Evolutionary conservation across 2,329 filamentous ascomycete genomes (phyloP).

Genomic region (Pleoardoris graminearum): DNA sequence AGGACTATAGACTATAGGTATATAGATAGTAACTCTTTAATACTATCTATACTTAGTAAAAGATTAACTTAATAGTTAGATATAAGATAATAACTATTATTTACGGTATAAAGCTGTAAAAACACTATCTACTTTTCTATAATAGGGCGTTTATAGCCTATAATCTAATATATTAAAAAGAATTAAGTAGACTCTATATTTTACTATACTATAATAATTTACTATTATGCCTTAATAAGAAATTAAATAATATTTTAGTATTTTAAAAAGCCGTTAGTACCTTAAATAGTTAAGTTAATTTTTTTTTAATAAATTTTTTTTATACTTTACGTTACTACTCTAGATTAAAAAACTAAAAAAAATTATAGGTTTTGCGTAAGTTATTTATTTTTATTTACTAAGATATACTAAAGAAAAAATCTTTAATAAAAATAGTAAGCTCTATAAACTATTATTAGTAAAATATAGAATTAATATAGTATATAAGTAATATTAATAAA

Average conservation of each 20-base stretch:
- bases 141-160: slow-evolving; percentile 18
- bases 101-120: no score
- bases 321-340: slow-evolving; percentile 25
- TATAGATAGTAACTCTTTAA: no score
- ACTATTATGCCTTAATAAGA: slow-evolving; percentile 35
- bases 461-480: no score
- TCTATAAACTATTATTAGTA: no score
- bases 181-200: slow-evolving; percentile 40
- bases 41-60: no score
- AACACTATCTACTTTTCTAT: neutral
- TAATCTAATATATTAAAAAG: slow-evolving; percentile 35
- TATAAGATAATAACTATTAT: no score
- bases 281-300: no score
- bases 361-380: slow-evolving; percentile 39
- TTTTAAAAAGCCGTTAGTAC: slow-evolving; percentile 29
- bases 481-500: no score
- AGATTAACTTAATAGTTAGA: no score
- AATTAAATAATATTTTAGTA: slow-evolving; percentile 38
- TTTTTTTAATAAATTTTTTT: slow-evolving; percentile 31
- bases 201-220: slow-evolving; percentile 37
- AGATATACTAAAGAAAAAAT: slow-evolving; percentile 43
- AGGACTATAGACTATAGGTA: no score
- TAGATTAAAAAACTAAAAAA: slow-evolving; percentile 34
- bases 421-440: slow-evolving; percentile 46
- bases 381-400: slow-evolving; percentile 41